Base-by-base conservation (phyloP, 495 filamentous ascomycete genomes). In the Poronia punctata region DNA sequence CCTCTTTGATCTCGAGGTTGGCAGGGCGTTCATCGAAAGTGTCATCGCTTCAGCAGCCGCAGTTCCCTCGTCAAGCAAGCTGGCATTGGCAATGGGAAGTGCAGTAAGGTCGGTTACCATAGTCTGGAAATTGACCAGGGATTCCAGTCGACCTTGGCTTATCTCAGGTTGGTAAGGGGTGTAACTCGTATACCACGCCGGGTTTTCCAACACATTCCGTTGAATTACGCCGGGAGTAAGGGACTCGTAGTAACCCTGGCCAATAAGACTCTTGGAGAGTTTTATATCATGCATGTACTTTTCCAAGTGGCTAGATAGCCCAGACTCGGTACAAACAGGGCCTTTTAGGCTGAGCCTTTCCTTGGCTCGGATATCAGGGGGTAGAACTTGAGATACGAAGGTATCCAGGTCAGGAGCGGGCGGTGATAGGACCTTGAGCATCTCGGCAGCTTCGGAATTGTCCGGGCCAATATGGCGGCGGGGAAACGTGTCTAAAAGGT, bases 161-260 rank as follows among this genome's bases (percentile, higher is more conserved):
- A 98, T 97, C 65, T 98, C 92, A 2, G 92, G 89, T 60, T 98
- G 92, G 62, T 98, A 98, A 18, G 92, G 92, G 0, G 92, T 97
- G 58, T 98, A 98, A 60, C 89, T 96, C 27, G 92, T 98, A 64
- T 98, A 98, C 92, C 92, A 98, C 11, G 82, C 93, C 1, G 92
- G 92, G 53, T 80, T 86, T 71, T 98, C 90, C 21, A 98, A 68
- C 7, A 97, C 74, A 59, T 98, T 98, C 52, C 92, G 75, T 65
- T 93, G 86, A 57, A 98, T 95, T 22, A 97, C 92, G 38, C 86
- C 82, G 12, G 92, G 92, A 1, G 86, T 82, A 49, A 79, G 75
- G 26, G 92, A 90, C 10, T 79, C 84, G 40, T 86, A 83, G 71
- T 97, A 98, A 28, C 92, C 92, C 32, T 74, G 79, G 3, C 92